Conservation (phyloP, 139 green algal species). For the Tetraselmis striata region DNA sequence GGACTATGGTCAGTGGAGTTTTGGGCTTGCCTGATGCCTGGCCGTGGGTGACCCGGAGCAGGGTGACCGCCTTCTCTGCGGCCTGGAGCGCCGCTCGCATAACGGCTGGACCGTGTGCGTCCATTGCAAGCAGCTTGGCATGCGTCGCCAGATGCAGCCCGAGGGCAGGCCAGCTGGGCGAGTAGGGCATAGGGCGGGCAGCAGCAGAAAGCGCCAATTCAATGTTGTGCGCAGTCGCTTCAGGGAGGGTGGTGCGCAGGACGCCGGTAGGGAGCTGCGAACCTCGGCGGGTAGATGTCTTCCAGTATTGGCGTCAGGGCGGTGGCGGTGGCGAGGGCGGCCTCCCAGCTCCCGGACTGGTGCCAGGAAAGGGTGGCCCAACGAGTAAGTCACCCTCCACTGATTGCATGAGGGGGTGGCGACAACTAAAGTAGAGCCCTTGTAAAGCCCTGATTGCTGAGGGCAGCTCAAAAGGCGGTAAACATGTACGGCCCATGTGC, state of each 20-base stretch:
- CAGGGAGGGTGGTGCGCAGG: too few species aligned
- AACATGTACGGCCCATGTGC: too few species aligned
- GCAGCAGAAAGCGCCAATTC: too few species aligned
- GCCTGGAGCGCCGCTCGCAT: slow-evolving; percentile 15
- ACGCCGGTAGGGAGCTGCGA: too few species aligned
- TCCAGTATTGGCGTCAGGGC: neutral
- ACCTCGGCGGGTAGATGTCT: neutral
- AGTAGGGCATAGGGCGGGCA: neutral
- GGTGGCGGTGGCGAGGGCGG: neutral
- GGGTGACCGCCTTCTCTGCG: slow-evolving; percentile 18
- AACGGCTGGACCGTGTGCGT: neutral
- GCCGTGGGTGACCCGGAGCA: slow-evolving; percentile 30
- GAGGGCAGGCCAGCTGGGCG: slow-evolving; percentile 22
- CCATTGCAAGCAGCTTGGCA: slow-evolving; percentile 21
- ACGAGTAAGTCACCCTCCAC: too few species aligned
- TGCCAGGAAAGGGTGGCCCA: too few species aligned
- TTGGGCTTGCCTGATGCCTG: neutral
- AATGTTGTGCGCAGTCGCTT: too few species aligned
- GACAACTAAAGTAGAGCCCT: too few species aligned
- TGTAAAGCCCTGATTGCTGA: too few species aligned
- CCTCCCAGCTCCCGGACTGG: neutral
- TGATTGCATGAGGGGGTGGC: too few species aligned
- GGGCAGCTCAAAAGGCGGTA: too few species aligned
- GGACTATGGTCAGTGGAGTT: too few species aligned
- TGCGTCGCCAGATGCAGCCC: slow-evolving; percentile 22